Evolutionary conservation across 768 basidiomycete species (phyloP).

Genomic region (Phylloporus rhodoxanthus): DNA sequence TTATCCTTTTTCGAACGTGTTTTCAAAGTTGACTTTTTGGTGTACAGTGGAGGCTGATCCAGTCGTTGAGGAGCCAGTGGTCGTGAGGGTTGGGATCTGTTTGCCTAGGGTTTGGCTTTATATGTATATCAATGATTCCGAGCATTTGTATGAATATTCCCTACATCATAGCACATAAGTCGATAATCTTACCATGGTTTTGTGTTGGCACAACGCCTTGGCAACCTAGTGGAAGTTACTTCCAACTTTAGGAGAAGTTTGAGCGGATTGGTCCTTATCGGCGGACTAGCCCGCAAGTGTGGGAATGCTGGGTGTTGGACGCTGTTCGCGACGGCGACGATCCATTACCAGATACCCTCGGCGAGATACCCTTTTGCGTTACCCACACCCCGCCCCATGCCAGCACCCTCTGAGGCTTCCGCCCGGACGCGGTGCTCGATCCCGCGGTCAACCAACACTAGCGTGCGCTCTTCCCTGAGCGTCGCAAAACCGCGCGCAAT

Average conservation of each 20-base stretch:
- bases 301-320: no score
- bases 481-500: slow-evolving; percentile 47
- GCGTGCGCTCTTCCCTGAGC: slow-evolving; percentile 39
- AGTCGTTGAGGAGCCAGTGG: not conserved
- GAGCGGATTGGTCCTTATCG: no score
- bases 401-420: slow-evolving; percentile 49
- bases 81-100: not conserved
- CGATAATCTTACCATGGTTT: no score
- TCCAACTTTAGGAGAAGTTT: no score
- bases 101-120: no score
- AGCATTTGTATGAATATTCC: no score
- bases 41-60: not conserved
- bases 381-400: slow-evolving; percentile 13
- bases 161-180: no score
- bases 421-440: slow-evolving; percentile 37
- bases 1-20: not conserved
- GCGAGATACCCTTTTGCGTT: slow-evolving; percentile 14
- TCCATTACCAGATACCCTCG: slow-evolving; percentile 10
- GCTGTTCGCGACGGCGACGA: slow-evolving; percentile 17
- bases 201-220: no score
- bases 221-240: no score
- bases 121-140: not conserved
- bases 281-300: no score
- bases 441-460: slow-evolving; percentile 33
- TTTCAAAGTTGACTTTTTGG: not conserved